Conservation (phyloP, 73 alveolate genomes). For the Paramecium octaurelia region DNA sequence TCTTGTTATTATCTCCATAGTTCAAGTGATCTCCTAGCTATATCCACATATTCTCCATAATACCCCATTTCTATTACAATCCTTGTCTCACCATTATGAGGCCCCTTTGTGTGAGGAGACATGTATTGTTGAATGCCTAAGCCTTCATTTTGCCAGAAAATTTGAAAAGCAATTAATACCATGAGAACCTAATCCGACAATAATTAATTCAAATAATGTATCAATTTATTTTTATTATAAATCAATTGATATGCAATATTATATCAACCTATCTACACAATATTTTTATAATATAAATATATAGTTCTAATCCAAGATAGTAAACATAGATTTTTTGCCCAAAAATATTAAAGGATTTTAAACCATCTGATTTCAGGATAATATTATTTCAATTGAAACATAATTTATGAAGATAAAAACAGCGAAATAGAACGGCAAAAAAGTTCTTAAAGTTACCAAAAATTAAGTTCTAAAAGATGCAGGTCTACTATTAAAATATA, state of each 20-base stretch:
- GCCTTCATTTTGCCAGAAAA: background rate
- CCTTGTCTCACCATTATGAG: conserved; percentile 35
- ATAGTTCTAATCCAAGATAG: background rate
- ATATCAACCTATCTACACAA: background rate
- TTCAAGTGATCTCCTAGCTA: conserved; percentile 1
- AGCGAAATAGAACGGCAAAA: too few relatives aligned
- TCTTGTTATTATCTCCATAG: conserved; percentile 11
- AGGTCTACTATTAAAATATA: too few relatives aligned
- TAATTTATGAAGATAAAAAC: too few relatives aligned
- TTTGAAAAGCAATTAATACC: background rate
- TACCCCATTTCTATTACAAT: conserved; percentile 19
- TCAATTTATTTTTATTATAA: background rate
- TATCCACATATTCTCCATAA: background rate
- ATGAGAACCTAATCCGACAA: conserved; percentile 30
- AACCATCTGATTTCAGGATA: too few relatives aligned
- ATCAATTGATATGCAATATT: background rate
- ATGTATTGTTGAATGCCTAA: background rate
- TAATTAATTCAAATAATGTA: background rate
- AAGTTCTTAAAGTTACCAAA: too few relatives aligned
- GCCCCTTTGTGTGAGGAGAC: conserved; percentile 8
- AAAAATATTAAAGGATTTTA: too few relatives aligned
- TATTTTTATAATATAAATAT: background rate
- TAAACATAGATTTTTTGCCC: too few relatives aligned
- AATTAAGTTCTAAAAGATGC: too few relatives aligned
- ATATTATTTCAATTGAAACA: too few relatives aligned